Conservation (phyloP, 2,329 filamentous ascomycete genomes). For the Aspergillus japonicus region DNA sequence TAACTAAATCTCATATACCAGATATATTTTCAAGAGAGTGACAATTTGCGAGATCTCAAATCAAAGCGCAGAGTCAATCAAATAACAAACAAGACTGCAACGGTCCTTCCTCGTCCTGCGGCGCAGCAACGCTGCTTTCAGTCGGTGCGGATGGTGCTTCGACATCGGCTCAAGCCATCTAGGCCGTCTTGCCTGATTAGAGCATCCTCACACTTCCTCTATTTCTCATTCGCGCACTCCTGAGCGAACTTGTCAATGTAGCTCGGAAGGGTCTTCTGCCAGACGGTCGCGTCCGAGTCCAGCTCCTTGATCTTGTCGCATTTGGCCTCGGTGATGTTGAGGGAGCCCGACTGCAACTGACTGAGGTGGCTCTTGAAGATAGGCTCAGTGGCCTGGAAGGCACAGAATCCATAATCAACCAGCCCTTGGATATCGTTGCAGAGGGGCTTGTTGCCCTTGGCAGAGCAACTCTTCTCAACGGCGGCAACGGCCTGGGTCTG, state of each 20-base stretch:
- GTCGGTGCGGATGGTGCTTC: not conserved
- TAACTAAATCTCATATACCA: not conserved
- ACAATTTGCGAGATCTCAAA: not conserved
- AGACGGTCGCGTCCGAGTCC: constrained; percentile 3
- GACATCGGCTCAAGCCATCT: not conserved
- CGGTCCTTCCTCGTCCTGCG: not conserved
- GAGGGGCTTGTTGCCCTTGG: constrained; percentile 11
- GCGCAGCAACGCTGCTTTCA: not conserved
- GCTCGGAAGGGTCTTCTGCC: constrained; percentile 9
- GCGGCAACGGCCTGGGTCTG: constrained; percentile 6
- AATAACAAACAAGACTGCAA: not conserved
- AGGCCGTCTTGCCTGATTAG: not conserved
- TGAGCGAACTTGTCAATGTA: constrained; percentile 10
- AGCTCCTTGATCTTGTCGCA: constrained; percentile 10
- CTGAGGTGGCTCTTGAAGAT: constrained; percentile 4
- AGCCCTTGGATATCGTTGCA: constrained; percentile 8
- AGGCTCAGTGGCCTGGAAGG: constrained; percentile 8
- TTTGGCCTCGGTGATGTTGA: constrained; percentile 6
- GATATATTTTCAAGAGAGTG: not conserved
- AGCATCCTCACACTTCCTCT: not conserved
- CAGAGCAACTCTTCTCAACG: constrained; percentile 8
- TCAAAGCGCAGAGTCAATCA: not conserved
- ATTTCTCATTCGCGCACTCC: constrained; percentile 10
- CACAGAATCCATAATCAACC: constrained; percentile 4
- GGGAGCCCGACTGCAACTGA: not conserved